phyloP scores from a whole-genome alignment of 192 early-diverging fungal species.

The Backusella tuberculispora region DNA sequence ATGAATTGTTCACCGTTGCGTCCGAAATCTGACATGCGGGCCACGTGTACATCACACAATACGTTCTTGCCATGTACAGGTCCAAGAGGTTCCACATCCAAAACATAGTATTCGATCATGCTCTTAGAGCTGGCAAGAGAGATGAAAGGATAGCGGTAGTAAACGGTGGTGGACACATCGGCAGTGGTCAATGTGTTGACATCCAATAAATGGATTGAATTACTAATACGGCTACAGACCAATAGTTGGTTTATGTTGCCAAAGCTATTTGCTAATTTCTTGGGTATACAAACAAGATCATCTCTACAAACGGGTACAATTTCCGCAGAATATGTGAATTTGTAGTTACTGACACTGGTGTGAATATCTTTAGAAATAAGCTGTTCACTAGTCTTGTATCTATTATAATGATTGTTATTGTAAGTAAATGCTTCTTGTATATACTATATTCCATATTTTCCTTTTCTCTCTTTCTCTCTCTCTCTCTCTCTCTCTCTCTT shows the following conservation, averaged over 20 bases:
- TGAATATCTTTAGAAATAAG: constrained; percentile 97
- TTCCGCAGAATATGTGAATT: constrained; percentile 96
- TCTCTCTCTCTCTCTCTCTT: not conserved
- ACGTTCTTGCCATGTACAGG: constrained; percentile 75
- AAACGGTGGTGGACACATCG: constrained; percentile 75
- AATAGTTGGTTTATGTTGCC: constrained; percentile 86
- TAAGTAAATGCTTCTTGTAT: not conserved
- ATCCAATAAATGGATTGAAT: constrained; percentile 86
- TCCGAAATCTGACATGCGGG: constrained; percentile 76
- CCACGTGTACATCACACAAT: constrained; percentile 89
- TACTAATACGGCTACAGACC: constrained; percentile 85
- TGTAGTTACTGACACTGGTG: constrained; percentile 88
- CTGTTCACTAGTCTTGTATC: constrained; percentile 91
- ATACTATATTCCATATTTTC: not conserved
- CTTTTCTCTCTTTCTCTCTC: not conserved
- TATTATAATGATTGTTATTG: constrained; percentile 28
- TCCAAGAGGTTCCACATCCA: constrained; percentile 88
- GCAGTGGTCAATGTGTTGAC: constrained; percentile 77
- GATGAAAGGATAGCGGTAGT: constrained; percentile 85
- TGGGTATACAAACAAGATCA: constrained; percentile 87
- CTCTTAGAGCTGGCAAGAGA: constrained; percentile 79
- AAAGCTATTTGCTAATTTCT: constrained; percentile 82
- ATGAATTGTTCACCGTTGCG: constrained; percentile 86
- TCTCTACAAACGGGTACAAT: constrained; percentile 97
- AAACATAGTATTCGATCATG: constrained; percentile 91